Base-by-base conservation (phyloP, 768 basidiomycete genomes). In the Hortiboletus flavorubellus region DNA sequence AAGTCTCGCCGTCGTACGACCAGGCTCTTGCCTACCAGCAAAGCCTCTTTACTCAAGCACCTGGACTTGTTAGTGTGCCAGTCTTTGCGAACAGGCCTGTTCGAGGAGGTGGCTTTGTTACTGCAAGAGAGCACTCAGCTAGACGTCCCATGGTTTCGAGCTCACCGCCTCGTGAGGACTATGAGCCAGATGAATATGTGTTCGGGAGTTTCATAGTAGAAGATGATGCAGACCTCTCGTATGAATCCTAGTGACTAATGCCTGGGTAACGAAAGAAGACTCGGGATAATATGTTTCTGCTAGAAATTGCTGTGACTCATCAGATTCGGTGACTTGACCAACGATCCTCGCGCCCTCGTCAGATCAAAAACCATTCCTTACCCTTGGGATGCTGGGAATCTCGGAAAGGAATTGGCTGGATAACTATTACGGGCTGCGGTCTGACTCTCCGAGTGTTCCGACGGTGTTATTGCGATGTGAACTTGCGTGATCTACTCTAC, bases 121-220 rank as follows among this genome's bases (percentile, higher is more conserved):
- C 47, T 35, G 56, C 57, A 7, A 73, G 78, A 33, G 72, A 72
- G 18, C 72, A 71, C 29, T 65, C 71, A 35, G 64, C 62, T 30
- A 69, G 58, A 40, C 68, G 69, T 31, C 63, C 66, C 34, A 60
- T 55, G 37, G 62, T 77, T 46, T 82, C 84, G 9, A 90, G 87
- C 59, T 91, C 89, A 2, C 88, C 90, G 5, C 73, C 73, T 21
- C 71, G 72, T 18, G 76, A 77, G 38, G 76, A 79, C 35, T 77
- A 73, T 12, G 79, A 78, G 48, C 72, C 79, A 7, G 86, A 91
- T 58, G 79, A 82, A 46, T 93, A 93, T 66, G 78, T 74, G 41
- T 64, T 87, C 42, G 91, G 83, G 11, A 93, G 87, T 65, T 93
- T 93, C 61, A 81, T 93, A 15, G 90, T 93, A 12, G 81, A 77